These are phyloP conservation scores for Tranzscheliella williamsii DNA, from an alignment of 1,284 basidiomycete species.

Conservation along the genomic window DNA sequence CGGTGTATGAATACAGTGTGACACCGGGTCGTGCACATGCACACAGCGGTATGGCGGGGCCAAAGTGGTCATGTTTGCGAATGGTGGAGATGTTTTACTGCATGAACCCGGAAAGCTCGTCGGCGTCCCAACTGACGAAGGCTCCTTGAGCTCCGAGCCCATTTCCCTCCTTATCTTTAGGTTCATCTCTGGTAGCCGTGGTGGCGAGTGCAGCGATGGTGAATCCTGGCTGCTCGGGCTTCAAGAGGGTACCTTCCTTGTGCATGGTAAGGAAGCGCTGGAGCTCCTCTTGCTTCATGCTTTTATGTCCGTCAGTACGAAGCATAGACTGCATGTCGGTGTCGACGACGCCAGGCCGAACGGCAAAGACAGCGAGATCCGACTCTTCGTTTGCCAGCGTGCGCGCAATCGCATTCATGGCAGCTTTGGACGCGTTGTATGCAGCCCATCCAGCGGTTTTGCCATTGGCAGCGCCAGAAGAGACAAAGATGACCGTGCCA, in stretches of 20 bases:
- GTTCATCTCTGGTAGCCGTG: slow-evolving; percentile 63
- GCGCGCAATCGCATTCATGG: slow-evolving; percentile 77
- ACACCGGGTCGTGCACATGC: no score
- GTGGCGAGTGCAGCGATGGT: slow-evolving; percentile 68
- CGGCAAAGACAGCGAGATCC: slow-evolving; percentile 71
- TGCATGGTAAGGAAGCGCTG: slow-evolving; percentile 69
- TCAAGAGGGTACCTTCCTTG: slow-evolving; percentile 68
- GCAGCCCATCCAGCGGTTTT: slow-evolving; percentile 73
- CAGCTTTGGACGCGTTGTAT: slow-evolving; percentile 72
- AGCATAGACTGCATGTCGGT: slow-evolving; percentile 49
- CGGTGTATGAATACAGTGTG: no score
- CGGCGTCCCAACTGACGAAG: slow-evolving; percentile 69
- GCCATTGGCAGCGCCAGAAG: slow-evolving; percentile 76
- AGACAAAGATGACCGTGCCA: slow-evolving; percentile 76
- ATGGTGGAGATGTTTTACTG: no score
- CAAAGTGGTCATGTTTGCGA: no score
- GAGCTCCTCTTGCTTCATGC: slow-evolving; percentile 63
- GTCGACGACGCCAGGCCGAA: slow-evolving; percentile 83
- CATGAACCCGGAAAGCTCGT: slow-evolving; percentile 12
- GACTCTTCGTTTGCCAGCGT: slow-evolving; percentile 81
- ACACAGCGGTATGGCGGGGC: no score
- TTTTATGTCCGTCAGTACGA: not conserved
- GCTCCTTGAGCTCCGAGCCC: slow-evolving; percentile 64
- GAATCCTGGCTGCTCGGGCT: slow-evolving; percentile 67
- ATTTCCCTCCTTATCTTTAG: slow-evolving; percentile 46